phyloP scores from a whole-genome alignment of 2,329 filamentous ascomycete genomes.

The Gnomoniopsis smithogilvyi region DNA sequence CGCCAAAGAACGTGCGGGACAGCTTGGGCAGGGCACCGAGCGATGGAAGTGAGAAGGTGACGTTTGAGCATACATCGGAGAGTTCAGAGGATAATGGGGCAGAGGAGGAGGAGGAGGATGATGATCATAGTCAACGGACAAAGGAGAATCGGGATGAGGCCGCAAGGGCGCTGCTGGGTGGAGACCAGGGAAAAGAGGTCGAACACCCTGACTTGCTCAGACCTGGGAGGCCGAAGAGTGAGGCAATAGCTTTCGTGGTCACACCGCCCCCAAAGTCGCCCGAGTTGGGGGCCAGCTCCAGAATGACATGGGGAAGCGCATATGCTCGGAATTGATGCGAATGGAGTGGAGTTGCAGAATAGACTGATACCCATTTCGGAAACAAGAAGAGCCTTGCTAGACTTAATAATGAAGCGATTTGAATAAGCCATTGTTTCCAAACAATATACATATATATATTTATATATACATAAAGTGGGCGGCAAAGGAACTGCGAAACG shows the following conservation, averaged over 20 bases:
- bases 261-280: constrained; percentile 14
- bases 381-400: neutral
- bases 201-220: constrained; percentile 5
- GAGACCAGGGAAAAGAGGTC: neutral
- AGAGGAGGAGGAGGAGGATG: neutral
- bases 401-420: constrained; percentile 2
- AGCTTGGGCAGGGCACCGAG: constrained; percentile 21
- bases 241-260: constrained; percentile 16
- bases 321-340: neutral
- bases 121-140: neutral
- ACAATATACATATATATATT: too few species aligned
- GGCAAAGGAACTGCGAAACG: too few species aligned
- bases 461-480: too few species aligned
- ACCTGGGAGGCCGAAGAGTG: constrained; percentile 14
- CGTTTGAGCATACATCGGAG: constrained; percentile 4
- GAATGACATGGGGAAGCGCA: constrained; percentile 1
- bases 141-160: constrained; percentile 8
- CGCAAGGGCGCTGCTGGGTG: constrained; percentile 10
- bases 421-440: too few species aligned
- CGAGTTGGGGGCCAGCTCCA: neutral
- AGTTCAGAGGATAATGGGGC: neutral
- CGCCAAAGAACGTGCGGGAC: constrained; percentile 15
- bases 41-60: constrained; percentile 20
- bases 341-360: neutral
- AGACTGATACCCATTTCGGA: constrained; percentile 3